phyloP scores from a whole-genome alignment of 306 rosid species.

The Vachellia collinsii region DNA sequence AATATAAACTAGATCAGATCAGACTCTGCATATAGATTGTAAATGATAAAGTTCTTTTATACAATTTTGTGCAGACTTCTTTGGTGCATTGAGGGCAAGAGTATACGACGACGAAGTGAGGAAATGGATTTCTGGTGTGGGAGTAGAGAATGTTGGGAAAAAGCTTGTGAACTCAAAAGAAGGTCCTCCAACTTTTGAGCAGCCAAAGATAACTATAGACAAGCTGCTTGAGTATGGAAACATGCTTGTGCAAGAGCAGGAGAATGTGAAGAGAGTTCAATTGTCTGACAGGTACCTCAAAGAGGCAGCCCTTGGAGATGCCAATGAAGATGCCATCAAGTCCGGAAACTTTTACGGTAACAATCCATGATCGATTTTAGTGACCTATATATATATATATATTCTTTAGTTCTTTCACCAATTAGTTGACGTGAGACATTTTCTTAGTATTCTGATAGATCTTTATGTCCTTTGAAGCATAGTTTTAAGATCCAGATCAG shows the following conservation, averaged over 20 bases:
- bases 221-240: conserved; percentile 68
- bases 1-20: not conserved
- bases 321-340: conserved; percentile 62
- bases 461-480: not conserved
- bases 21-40: not conserved
- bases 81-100: conserved; percentile 80
- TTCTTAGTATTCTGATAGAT: too few species aligned
- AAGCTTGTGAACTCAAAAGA: conserved; percentile 77
- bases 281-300: conserved; percentile 68
- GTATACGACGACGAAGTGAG: conserved; percentile 78
- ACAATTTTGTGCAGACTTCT: conserved; percentile 54
- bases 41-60: conserved; percentile 6
- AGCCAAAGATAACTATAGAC: conserved; percentile 55
- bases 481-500: not conserved
- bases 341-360: conserved; percentile 64
- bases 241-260: conserved; percentile 74
- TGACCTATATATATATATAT: too few species aligned
- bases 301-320: conserved; percentile 79
- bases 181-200: conserved; percentile 70
- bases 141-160: conserved; percentile 62
- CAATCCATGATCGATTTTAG: conserved; percentile 30
- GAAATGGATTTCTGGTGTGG: conserved; percentile 61
- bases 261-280: conserved; percentile 81
- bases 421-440: too few species aligned
- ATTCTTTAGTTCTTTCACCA: too few species aligned